These are phyloP conservation scores for Nakazawaea laoshanensis DNA, from an alignment of 805 yeast species.

Conservation along the genomic window DNA sequence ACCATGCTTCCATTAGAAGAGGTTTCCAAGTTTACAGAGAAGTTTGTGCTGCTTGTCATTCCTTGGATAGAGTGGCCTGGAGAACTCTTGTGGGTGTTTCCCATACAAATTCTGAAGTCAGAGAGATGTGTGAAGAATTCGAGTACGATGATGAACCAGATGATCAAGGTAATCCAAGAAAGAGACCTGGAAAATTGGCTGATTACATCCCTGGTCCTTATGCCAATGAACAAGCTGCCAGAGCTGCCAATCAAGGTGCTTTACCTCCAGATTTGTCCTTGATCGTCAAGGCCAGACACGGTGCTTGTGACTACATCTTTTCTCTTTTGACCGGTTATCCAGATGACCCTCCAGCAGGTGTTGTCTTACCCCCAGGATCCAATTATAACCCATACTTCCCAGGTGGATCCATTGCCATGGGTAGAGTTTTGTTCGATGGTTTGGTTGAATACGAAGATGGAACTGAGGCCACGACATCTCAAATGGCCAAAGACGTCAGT, in stretches of 20 bases:
- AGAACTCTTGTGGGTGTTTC: constrained; percentile 96
- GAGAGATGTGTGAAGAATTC: constrained; percentile 89
- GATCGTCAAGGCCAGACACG: constrained; percentile 98
- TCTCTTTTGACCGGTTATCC: constrained; percentile 96
- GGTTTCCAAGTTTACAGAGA: constrained; percentile 98
- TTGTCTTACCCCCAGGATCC: constrained; percentile 81
- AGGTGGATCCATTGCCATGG: constrained; percentile 99
- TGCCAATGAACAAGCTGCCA: constrained; percentile 97
- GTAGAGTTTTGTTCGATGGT: constrained; percentile 94
- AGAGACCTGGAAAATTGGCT: constrained; percentile 96
- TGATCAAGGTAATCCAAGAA: constrained; percentile 95
- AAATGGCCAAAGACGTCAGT: constrained; percentile 98
- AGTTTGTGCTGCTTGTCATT: constrained; percentile 99
- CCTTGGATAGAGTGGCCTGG: constrained; percentile 96
- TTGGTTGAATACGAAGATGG: constrained; percentile 98
- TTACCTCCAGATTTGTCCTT: constrained; percentile 96
- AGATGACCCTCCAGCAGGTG: constrained; percentile 98
- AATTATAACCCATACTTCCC: constrained; percentile 99
- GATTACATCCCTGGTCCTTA: constrained; percentile 94
- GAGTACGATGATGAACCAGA: constrained; percentile 97
- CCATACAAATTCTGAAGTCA: constrained; percentile 83
- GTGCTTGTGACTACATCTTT: constrained; percentile 93
- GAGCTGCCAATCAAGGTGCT: constrained; percentile 99
- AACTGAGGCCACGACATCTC: constrained; percentile 96
- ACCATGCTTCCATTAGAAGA: constrained; percentile 94